Evolutionary conservation across 768 basidiomycete species (phyloP).

Genomic region (Neoboletus magnificus): DNA sequence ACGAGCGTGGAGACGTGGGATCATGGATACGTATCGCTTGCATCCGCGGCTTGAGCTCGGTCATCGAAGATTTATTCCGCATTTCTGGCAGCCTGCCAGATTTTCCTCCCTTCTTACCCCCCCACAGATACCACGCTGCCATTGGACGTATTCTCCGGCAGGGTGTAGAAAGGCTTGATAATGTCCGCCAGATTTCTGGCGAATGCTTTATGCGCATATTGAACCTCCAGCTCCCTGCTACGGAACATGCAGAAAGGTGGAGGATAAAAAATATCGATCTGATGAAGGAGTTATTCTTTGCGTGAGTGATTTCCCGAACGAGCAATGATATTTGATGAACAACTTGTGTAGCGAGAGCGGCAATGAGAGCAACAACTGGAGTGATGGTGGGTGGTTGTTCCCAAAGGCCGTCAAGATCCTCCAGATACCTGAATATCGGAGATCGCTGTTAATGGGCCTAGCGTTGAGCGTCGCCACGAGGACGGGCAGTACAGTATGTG

Average conservation of each 20-base stretch:
- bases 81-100: slow-evolving; percentile 40
- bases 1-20: slow-evolving; percentile 95
- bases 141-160: slow-evolving; percentile 79
- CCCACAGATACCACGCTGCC: slow-evolving; percentile 50
- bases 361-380: slow-evolving; percentile 48
- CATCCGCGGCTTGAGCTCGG: slow-evolving; percentile 58
- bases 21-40: slow-evolving; percentile 90
- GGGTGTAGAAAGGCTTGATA: slow-evolving; percentile 87
- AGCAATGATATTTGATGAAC: slow-evolving; percentile 1
- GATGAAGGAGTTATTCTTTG: slow-evolving; percentile 52
- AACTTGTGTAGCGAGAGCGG: slow-evolving; percentile 31
- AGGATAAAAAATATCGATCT: slow-evolving; percentile 44
- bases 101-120: slow-evolving; percentile 59
- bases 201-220: slow-evolving; percentile 54
- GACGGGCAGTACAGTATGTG: slow-evolving; percentile 79
- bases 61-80: slow-evolving; percentile 50
- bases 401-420: slow-evolving; percentile 68
- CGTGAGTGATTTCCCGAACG: slow-evolving; percentile 33
- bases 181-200: slow-evolving; percentile 81
- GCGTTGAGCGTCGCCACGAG: slow-evolving; percentile 79
- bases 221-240: slow-evolving; percentile 41
- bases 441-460: slow-evolving; percentile 62
- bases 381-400: slow-evolving; percentile 71
- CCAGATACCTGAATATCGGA: slow-evolving; percentile 59
- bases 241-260: slow-evolving; percentile 46